Base-by-base conservation (phyloP, 495 filamentous ascomycete species). In the Neurospora hispaniola region DNA sequence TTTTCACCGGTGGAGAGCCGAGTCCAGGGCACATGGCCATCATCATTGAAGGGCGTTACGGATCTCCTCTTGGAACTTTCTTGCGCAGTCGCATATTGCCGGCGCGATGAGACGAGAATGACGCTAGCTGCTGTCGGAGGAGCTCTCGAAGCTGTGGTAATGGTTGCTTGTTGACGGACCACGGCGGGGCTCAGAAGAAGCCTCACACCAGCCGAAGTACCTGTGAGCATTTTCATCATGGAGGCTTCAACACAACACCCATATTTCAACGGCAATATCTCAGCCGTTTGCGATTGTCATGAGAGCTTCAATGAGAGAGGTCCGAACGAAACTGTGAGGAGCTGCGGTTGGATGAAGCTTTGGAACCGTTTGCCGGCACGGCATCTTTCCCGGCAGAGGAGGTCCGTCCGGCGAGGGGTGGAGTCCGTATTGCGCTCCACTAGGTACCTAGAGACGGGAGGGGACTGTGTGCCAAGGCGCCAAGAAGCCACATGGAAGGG, bases 1-100 rank as follows among this genome's bases (percentile, higher is more conserved):
- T 98, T 98, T 80, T 98, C 94, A 69, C 84, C 79, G 0, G 82
- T 79, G 14, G 88, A 92, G 42, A 99, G 86, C 39, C 94, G 86
- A 0, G 84, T 81, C 96, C 96, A 98, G 48, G 88, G 87, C 12
- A 95, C 90, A 77, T 89, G 85, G 14, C 93, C 93, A 80, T 93
- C 89, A 74, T 97, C 94, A 74, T 92, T 94, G 75, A 91, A 86
- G 1, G 95, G 88, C 4, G 93, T 95, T 23, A 98, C 88, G 70
- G 90, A 87, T 76, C 86, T 90, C 72, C 90, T 85, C 72, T 77
- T 73, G 78, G 81, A 73, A 20, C 41, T 74, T 39, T 72, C 59
- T 54, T 46, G 78, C 11, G 81, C 79, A 3, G 54, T 66, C 38
- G 81, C 81, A 72, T 81, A 84, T 41, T 73, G 48, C 69, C 77